These are phyloP conservation scores for Fusarium liriodendri DNA, from an alignment of 2,329 filamentous ascomycete genomes.

Conservation along the genomic window DNA sequence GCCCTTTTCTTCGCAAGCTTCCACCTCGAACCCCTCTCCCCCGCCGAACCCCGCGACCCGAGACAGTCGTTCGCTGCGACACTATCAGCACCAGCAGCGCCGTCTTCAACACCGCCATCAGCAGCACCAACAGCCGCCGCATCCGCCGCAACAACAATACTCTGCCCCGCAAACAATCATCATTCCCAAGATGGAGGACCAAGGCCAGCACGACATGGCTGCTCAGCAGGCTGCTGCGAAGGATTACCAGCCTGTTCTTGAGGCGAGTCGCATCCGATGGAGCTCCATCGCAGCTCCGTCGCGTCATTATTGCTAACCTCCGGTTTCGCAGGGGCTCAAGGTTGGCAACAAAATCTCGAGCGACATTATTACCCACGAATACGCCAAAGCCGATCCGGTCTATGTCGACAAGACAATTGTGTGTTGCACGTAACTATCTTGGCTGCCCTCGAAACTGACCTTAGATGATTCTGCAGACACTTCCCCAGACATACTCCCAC, in stretches of 20 bases:
- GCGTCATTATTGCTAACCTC: slow-evolving; percentile 28
- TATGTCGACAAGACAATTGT: slow-evolving; percentile 91
- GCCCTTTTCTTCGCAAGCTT: slow-evolving; percentile 30
- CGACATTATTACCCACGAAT: slow-evolving; percentile 83
- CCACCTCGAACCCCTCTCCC: slow-evolving; percentile 29
- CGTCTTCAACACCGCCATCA: slow-evolving; percentile 29
- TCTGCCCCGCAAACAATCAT: slow-evolving; percentile 9
- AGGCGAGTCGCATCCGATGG: slow-evolving; percentile 55
- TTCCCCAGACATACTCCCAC: slow-evolving; percentile 86
- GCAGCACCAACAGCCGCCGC: slow-evolving; percentile 24
- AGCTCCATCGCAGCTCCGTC: slow-evolving; percentile 11
- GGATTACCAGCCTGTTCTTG: slow-evolving; percentile 67
- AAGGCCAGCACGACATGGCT: slow-evolving; percentile 57
- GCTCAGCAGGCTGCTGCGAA: slow-evolving; percentile 71
- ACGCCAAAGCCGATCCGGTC: slow-evolving; percentile 86
- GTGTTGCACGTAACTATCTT: slow-evolving; percentile 51
- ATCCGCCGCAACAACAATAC: slow-evolving; percentile 22
- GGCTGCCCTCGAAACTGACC: slow-evolving; percentile 27
- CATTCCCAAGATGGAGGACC: slow-evolving; percentile 49
- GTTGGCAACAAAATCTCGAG: slow-evolving; percentile 84
- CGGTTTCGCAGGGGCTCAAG: slow-evolving; percentile 77
- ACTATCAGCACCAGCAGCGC: slow-evolving; percentile 35
- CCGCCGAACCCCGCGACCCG: slow-evolving; percentile 25
- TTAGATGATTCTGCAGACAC: slow-evolving; percentile 63
- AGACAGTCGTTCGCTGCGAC: slow-evolving; percentile 9